Conservation (phyloP, 345 rosid species). For the Turnera subulata region DNA sequence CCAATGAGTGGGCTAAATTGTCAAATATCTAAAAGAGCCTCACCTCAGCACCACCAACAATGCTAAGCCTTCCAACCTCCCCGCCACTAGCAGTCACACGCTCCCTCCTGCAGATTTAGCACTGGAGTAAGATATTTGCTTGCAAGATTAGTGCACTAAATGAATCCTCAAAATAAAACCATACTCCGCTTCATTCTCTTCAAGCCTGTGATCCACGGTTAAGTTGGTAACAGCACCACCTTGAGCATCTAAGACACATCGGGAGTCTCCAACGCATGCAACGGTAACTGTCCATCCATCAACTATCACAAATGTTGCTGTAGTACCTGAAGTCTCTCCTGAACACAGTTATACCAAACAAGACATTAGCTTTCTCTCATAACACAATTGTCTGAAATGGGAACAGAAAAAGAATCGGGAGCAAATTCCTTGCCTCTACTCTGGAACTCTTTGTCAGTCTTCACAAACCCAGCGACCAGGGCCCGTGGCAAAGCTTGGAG, state of each 20-base stretch:
- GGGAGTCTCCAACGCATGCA: constrained; percentile 93
- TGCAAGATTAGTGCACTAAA: constrained; percentile 7
- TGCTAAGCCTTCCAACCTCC: constrained; percentile 92
- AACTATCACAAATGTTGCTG: constrained; percentile 83
- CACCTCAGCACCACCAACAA: constrained; percentile 80
- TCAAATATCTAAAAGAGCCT: constrained; percentile 6
- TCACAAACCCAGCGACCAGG: constrained; percentile 86
- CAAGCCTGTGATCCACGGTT: constrained; percentile 88
- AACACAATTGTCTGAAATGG: not conserved
- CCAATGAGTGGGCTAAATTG: not conserved
- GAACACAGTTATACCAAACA: constrained; percentile 19
- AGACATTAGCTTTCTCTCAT: constrained; percentile 13
- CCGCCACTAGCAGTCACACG: constrained; percentile 96
- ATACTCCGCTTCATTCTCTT: constrained; percentile 82
- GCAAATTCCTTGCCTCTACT: constrained; percentile 49
- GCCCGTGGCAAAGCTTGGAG: constrained; percentile 86
- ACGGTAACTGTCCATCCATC: constrained; percentile 95
- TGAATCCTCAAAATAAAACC: constrained; percentile 21
- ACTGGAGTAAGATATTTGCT: not conserved
- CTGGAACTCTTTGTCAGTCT: constrained; percentile 94
- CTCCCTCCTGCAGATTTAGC: constrained; percentile 57
- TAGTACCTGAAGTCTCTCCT: constrained; percentile 95
- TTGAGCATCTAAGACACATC: constrained; percentile 74
- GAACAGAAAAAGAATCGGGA: constrained; percentile 1
- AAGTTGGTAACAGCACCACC: constrained; percentile 67